phyloP scores from a whole-genome alignment of 257 asterid species.

The Salvia hispanica region DNA sequence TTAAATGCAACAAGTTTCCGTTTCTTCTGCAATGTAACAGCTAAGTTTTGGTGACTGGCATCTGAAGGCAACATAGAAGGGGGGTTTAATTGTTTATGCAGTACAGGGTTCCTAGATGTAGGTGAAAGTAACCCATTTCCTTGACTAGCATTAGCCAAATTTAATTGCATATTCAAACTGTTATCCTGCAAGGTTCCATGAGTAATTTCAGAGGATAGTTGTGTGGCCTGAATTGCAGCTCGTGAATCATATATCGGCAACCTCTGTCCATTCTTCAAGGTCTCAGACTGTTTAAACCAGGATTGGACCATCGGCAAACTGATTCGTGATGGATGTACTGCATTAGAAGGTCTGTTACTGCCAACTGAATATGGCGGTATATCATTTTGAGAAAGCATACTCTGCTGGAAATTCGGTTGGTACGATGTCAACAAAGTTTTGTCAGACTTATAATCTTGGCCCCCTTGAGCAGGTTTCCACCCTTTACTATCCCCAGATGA shows the following conservation, averaged over 20 bases:
- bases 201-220: constrained; percentile 38
- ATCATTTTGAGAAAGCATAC: constrained; percentile 33
- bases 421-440: constrained; percentile 30
- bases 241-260: constrained; percentile 37
- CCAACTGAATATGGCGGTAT: constrained; percentile 23
- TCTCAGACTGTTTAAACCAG: constrained; percentile 49
- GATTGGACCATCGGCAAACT: constrained; percentile 50
- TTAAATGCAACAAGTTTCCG: constrained; percentile 47
- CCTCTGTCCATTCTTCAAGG: constrained; percentile 47
- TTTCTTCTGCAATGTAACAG: constrained; percentile 44
- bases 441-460: constrained; percentile 29
- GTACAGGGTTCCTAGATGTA: constrained; percentile 30
- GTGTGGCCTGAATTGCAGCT: constrained; percentile 31
- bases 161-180: constrained; percentile 37
- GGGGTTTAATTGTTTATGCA: constrained; percentile 31
- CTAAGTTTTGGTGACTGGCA: constrained; percentile 35
- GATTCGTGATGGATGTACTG: constrained; percentile 34
- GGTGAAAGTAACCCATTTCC: constrained; percentile 35
- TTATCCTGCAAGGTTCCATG: constrained; percentile 34
- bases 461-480: constrained; percentile 36
- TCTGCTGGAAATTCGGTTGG: constrained; percentile 30
- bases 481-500: constrained; percentile 35
- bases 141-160: constrained; percentile 36
- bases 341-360: constrained; percentile 31
- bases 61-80: constrained; percentile 37